Evolutionary conservation across 257 asterid genomes (phyloP).

Genomic region (Solanum lignicaule): DNA sequence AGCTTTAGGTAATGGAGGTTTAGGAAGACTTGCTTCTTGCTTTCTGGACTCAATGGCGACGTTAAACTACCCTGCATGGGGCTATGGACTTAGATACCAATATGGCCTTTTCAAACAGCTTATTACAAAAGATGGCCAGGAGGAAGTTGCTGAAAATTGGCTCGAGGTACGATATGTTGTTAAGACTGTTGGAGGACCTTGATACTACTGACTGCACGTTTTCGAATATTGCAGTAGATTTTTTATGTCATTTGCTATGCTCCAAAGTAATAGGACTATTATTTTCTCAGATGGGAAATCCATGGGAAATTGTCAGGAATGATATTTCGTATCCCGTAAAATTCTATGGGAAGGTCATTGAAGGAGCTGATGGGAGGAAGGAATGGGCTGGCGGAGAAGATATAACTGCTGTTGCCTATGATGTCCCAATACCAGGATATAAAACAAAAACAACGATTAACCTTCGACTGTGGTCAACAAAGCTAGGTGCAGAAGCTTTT

Average conservation of each 20-base stretch:
- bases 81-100: conserved; percentile 80
- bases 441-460: conserved; percentile 70
- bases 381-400: conserved; percentile 84
- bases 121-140: conserved; percentile 76
- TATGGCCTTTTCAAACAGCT: conserved; percentile 72
- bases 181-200: not conserved
- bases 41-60: conserved; percentile 84
- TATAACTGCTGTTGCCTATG: conserved; percentile 61
- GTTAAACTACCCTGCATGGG: conserved; percentile 85
- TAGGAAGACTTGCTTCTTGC: conserved; percentile 90
- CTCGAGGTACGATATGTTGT: conserved; percentile 49
- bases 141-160: conserved; percentile 91
- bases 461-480: conserved; percentile 76
- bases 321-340: conserved; percentile 67
- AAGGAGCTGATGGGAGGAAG: conserved; percentile 51
- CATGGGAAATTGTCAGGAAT: conserved; percentile 81
- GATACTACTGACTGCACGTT: not conserved
- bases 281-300: conserved; percentile 54
- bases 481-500: conserved; percentile 50
- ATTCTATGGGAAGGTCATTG: conserved; percentile 59
- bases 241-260: not conserved
- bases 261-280: not conserved
- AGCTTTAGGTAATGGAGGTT: conserved; percentile 89
- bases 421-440: conserved; percentile 86
- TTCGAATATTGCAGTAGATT: not conserved